Conservation (phyloP, 495 filamentous ascomycete species). For the Penicillium pulvis region DNA sequence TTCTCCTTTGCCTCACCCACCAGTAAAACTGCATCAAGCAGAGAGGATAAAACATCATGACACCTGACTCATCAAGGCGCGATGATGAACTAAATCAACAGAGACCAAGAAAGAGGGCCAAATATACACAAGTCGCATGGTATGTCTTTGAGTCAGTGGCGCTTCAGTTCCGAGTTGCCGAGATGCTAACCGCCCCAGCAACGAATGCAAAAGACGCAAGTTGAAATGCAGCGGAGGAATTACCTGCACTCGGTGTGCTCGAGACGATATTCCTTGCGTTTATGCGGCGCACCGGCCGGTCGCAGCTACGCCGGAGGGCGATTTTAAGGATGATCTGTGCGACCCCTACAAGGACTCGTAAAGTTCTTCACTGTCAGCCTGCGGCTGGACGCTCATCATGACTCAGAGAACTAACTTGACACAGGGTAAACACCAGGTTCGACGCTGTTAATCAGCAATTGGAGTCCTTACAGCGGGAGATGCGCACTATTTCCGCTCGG, state of each 20-base stretch:
- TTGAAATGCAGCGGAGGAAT: constrained; percentile 86
- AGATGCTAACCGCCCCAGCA: constrained; percentile 41
- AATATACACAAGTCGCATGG: constrained; percentile 45
- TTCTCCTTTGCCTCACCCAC: background rate
- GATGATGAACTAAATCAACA: background rate
- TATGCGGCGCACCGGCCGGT: constrained; percentile 46
- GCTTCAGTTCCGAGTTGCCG: background rate
- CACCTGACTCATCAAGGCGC: background rate
- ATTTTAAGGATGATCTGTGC: constrained; percentile 29
- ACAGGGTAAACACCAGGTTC: constrained; percentile 27
- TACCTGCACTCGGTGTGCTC: constrained; percentile 76
- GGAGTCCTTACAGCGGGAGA: constrained; percentile 34
- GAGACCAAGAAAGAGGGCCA: constrained; percentile 25
- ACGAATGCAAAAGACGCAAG: constrained; percentile 89
- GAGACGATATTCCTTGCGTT: constrained; percentile 62
- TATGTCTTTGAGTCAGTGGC: constrained; percentile 12
- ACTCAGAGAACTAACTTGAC: constrained; percentile 1
- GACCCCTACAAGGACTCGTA: background rate
- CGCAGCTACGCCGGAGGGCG: constrained; percentile 10
- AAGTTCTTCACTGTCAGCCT: background rate
- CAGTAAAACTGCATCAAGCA: background rate
- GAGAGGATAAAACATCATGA: background rate
- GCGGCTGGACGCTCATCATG: background rate
- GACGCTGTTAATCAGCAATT: constrained; percentile 33
- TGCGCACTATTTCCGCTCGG: constrained; percentile 35